Evolutionary conservation across 2,329 filamentous ascomycete genomes (phyloP).

Genomic region (Colletotrichum truncatum): DNA sequence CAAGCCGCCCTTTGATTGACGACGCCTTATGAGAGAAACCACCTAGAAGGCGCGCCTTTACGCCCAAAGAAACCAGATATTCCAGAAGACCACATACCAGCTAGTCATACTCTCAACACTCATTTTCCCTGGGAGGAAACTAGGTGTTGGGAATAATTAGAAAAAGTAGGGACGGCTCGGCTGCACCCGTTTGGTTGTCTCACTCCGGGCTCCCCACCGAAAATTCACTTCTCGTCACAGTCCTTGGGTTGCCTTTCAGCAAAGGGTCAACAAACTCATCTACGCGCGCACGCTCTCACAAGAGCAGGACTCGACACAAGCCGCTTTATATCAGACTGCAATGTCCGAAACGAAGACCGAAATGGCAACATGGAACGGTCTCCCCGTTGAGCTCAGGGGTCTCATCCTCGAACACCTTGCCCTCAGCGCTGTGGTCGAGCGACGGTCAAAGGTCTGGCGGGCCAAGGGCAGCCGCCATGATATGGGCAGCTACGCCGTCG

Average conservation of each 20-base stretch:
- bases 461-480: constrained; percentile 18
- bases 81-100: no score
- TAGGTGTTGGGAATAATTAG: no score
- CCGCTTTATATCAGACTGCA: no score
- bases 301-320: no score
- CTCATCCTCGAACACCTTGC: constrained; percentile 25
- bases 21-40: background rate
- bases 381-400: constrained; percentile 29
- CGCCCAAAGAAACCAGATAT: background rate
- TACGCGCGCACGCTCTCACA: background rate
- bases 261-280: no score
- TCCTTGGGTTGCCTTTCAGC: background rate
- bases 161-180: background rate
- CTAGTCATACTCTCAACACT: no score
- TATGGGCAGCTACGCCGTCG: constrained; percentile 36
- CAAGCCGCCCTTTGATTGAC: constrained; percentile 17
- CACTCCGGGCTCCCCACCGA: constrained; percentile 16
- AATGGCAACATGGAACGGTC: constrained; percentile 32
- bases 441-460: constrained; percentile 3
- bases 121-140: no score
- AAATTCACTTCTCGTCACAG: constrained; percentile 3
- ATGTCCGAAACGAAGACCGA: constrained; percentile 20
- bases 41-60: constrained; percentile 7
- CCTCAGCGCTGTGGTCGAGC: constrained; percentile 6
- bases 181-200: background rate